Base-by-base conservation (phyloP, 805 yeast genomes). In the Saccharomycopsis fibuligera region DNA sequence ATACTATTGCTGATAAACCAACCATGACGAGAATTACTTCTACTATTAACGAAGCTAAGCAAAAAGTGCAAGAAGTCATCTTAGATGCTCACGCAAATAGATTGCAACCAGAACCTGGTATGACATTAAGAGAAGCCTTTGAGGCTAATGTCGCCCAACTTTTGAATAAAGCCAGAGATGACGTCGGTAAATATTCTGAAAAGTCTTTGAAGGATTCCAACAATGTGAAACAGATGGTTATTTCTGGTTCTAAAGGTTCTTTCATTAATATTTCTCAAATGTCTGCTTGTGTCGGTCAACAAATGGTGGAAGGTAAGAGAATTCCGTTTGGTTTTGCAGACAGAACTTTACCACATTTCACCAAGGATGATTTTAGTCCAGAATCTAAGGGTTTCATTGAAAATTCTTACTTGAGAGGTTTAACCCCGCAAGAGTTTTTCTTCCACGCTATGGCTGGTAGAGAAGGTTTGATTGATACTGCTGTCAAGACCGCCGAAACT, bases 401-500 rank as follows among this genome's bases (percentile, higher is more conserved):
- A 67, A 93, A 93, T 65, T 93, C 99, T 12, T 93, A 93, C 63
- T 75, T 91, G 63, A 82, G 98, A 73, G 99, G 99, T 35, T 75
- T 93, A 61, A 90, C 99, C 4, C 99, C 99, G 30, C 98, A 93
- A 68, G 99, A 93, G 67, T 93, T 93, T 67, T 90, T 93, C 66
- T 93, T 93, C 83, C 99, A 93, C 66, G 97, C 98, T 46, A 93
- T 93, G 96, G 98, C 99, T 63, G 99, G 99, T 74, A 88, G 99
- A 78, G 99, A 93, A 73, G 99, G 99, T 75, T 75, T 93, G 64
- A 95, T 93, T 65, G 99, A 93, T 76, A 93, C 99, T 48, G 99
- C 99, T 14, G 99, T 93, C 43, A 93, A 93, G 68, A 93, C 99
- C 37, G 98, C 99, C 2, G 98, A 91, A 70, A 90, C 98, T 24